Evolutionary conservation across 345 rosid species (phyloP).

Genomic region (Populus davidiana): DNA sequence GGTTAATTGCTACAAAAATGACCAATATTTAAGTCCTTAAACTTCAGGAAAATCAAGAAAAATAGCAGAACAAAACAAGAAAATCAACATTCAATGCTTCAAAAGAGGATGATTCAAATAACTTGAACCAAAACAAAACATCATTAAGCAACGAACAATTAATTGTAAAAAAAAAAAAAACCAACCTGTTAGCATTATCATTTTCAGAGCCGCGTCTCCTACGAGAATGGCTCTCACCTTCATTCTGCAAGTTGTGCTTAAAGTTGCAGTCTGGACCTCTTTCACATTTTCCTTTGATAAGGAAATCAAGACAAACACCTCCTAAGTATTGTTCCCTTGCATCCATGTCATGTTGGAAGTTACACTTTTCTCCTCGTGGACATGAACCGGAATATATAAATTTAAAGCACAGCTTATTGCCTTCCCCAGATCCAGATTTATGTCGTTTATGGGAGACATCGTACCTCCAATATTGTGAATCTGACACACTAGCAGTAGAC

Average conservation of each 20-base stretch:
- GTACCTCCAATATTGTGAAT: constrained; percentile 90
- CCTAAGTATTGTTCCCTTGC: constrained; percentile 74
- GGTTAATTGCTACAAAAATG: constrained; percentile 24
- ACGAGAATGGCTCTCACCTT: constrained; percentile 41
- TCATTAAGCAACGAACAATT: constrained; percentile 9
- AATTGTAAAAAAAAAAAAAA: neutral
- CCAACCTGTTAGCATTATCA: constrained; percentile 51
- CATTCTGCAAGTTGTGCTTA: constrained; percentile 71
- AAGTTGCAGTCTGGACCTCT: constrained; percentile 88
- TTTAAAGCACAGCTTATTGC: constrained; percentile 72
- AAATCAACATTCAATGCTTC: neutral
- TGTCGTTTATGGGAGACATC: constrained; percentile 77
- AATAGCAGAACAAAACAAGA: neutral
- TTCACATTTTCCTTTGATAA: constrained; percentile 89
- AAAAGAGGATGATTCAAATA: neutral
- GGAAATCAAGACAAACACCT: constrained; percentile 94
- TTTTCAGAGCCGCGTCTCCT: constrained; percentile 49
- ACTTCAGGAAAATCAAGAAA: constrained; percentile 2
- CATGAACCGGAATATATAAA: constrained; percentile 83
- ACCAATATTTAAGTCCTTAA: neutral
- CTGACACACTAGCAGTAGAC: constrained; percentile 41
- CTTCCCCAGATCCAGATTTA: constrained; percentile 57
- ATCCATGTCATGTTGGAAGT: constrained; percentile 68
- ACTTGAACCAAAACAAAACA: constrained; percentile 5
- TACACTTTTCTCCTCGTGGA: constrained; percentile 65